Evolutionary conservation across 805 yeast species (phyloP).

Genomic region (Dipodascus geniculatus): DNA sequence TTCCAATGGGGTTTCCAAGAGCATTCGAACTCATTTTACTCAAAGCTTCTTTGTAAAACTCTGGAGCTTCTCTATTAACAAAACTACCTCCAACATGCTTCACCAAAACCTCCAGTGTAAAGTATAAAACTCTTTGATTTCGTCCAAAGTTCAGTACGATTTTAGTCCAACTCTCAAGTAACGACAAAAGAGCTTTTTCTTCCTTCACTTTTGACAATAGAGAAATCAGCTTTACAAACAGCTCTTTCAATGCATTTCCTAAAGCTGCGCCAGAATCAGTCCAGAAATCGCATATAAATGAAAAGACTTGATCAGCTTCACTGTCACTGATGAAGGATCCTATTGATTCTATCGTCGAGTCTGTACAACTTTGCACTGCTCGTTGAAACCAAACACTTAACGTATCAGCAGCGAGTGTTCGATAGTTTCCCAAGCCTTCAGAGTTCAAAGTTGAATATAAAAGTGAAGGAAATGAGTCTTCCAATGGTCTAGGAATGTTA

Average conservation of each 20-base stretch:
- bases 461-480: not conserved
- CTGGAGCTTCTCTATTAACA: constrained; percentile 34
- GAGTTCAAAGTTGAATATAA: not conserved
- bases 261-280: constrained; percentile 60
- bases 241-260: constrained; percentile 53
- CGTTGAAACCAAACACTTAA: constrained; percentile 56
- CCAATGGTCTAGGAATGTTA: not conserved
- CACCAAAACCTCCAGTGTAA: constrained; percentile 44
- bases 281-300: constrained; percentile 55
- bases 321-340: constrained; percentile 8
- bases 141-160: constrained; percentile 33
- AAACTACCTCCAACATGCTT: constrained; percentile 33
- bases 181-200: constrained; percentile 9
- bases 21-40: constrained; percentile 43
- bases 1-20: constrained; percentile 42
- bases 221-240: constrained; percentile 42
- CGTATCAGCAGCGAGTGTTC: constrained; percentile 44
- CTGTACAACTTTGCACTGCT: constrained; percentile 30
- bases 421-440: constrained; percentile 11
- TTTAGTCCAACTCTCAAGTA: constrained; percentile 33
- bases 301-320: constrained; percentile 18
- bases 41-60: constrained; percentile 38
- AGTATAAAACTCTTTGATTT: constrained; percentile 49
- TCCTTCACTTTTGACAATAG: constrained; percentile 25
- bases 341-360: constrained; percentile 6